These are phyloP conservation scores for Cryptococcus floricola DNA, from an alignment of 1,284 basidiomycete species.

Conservation along the genomic window DNA sequence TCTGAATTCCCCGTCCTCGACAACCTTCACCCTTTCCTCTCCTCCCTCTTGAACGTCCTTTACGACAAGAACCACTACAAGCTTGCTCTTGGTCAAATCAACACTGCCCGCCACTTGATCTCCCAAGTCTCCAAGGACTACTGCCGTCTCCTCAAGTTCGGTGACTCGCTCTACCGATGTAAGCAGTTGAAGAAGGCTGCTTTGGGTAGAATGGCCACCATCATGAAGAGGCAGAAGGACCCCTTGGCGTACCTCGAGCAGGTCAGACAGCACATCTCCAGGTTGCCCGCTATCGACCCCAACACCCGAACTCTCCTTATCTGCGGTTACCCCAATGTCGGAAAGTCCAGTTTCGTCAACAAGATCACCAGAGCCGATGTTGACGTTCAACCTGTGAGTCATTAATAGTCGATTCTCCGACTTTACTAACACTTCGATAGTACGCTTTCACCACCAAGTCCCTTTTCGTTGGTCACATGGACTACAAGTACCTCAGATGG, in stretches of 20 bases:
- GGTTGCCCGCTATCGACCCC: slow-evolving; percentile 84
- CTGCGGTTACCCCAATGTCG: slow-evolving; percentile 96
- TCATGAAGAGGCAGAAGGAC: slow-evolving; percentile 96
- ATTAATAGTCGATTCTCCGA: too few species aligned
- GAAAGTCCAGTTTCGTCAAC: slow-evolving; percentile 96
- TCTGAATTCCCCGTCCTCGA: slow-evolving; percentile 96
- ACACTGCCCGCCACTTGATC: slow-evolving; percentile 87
- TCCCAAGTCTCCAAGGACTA: slow-evolving; percentile 95
- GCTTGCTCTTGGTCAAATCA: slow-evolving; percentile 88
- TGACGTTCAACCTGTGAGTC: slow-evolving; percentile 75
- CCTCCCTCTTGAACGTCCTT: slow-evolving; percentile 89
- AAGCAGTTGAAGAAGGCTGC: slow-evolving; percentile 95
- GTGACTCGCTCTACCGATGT: slow-evolving; percentile 91
- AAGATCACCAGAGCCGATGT: slow-evolving; percentile 96
- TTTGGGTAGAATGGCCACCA: slow-evolving; percentile 93
- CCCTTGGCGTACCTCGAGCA: slow-evolving; percentile 94
- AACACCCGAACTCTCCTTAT: slow-evolving; percentile 94
- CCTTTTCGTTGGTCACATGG: slow-evolving; percentile 91
- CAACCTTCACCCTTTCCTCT: slow-evolving; percentile 90
- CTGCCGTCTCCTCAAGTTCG: slow-evolving; percentile 89
- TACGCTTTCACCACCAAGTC: slow-evolving; percentile 98
- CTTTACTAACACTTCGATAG: slow-evolving; percentile 4
- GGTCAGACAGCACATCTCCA: slow-evolving; percentile 93
- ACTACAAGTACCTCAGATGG: slow-evolving; percentile 97
- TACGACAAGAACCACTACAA: slow-evolving; percentile 99